These are phyloP conservation scores for Rhamnella rubrinervis DNA, from an alignment of 331 rosid genomes.

Conservation along the genomic window DNA sequence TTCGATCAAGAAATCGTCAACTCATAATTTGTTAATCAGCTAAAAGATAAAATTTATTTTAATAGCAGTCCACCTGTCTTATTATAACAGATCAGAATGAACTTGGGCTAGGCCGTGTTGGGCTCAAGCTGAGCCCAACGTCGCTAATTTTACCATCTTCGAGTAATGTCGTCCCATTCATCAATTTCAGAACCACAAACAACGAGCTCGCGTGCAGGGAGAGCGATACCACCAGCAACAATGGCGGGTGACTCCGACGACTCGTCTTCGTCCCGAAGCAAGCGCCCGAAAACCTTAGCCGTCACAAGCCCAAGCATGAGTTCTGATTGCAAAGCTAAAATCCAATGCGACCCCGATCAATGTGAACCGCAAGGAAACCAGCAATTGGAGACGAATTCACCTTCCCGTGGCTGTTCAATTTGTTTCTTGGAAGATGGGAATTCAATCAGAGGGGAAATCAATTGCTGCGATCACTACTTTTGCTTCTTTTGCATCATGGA, in stretches of 20 bases:
- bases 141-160: too few relatives aligned
- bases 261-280: slow-evolving; percentile 28
- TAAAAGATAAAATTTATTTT: too few relatives aligned
- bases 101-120: too few relatives aligned
- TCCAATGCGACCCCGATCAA: neutral
- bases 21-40: too few relatives aligned
- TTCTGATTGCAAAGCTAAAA: neutral
- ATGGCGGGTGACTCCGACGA: slow-evolving; percentile 30
- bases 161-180: too few relatives aligned
- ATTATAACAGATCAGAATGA: too few relatives aligned
- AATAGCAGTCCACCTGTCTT: too few relatives aligned
- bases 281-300: slow-evolving; percentile 39
- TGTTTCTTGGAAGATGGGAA: slow-evolving; percentile 51
- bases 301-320: neutral
- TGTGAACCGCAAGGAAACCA: neutral
- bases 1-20: too few relatives aligned
- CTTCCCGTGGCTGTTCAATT: slow-evolving; percentile 50
- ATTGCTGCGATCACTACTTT: slow-evolving; percentile 70
- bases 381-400: neutral
- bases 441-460: slow-evolving; percentile 56
- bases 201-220: neutral
- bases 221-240: neutral
- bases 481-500: slow-evolving; percentile 85
- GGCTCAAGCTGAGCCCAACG: too few relatives aligned
- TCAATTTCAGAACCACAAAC: too few relatives aligned